Evolutionary conservation across 768 basidiomycete genomes (phyloP), one percentile per base, ranked within the genome.

Genomic region (Omphalotus guepiniiformis): DNA sequence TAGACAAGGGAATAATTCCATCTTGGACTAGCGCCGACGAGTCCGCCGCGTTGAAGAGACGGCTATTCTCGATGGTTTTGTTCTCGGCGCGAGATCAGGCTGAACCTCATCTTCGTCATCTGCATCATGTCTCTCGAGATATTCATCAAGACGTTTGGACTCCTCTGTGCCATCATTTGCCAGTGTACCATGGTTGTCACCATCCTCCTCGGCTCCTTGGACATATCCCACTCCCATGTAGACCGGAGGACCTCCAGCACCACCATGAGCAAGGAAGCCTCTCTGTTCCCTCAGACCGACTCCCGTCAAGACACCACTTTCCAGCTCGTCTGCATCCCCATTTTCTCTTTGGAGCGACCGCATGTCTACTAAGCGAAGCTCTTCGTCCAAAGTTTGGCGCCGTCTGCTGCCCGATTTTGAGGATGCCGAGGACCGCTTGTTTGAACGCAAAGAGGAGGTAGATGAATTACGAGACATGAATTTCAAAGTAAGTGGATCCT

Each of bases 181-280:
- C n/a, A n/a, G n/a, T n/a, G n/a, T n/a, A n/a, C n/a, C n/a, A n/a
- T n/a, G n/a, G n/a, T n/a, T n/a, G n/a, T 42, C 25, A n/a, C 21
- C 56, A 13, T 57, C 63, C 11, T 57, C 62, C 6, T 62, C 58
- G 21, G 60, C 61, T n/a, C 77, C 83, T 36, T 75, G 73, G 4
- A 85, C 75, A 55, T 83, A 83, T 3, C 84, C 85, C 22, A 70
- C 75, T 6, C 80, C 83, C 79, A 88, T 82, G 49, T 80, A 79
- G 9, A 91, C 82, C 1, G 87, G 82, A 1, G 58, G 49, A 1
- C 88, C 88, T 19, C 82, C 86, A 8, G 75, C 86, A 1, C 88
- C 88, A 11, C 88, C 88, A 55, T 79, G 82, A 3, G 85, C 82
- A 18, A 89, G 67, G 52, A 88, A 91, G 2, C 85, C 83, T 15